Conservation (phyloP, 2,329 filamentous ascomycete species). For the Chaetomium sp. region DNA sequence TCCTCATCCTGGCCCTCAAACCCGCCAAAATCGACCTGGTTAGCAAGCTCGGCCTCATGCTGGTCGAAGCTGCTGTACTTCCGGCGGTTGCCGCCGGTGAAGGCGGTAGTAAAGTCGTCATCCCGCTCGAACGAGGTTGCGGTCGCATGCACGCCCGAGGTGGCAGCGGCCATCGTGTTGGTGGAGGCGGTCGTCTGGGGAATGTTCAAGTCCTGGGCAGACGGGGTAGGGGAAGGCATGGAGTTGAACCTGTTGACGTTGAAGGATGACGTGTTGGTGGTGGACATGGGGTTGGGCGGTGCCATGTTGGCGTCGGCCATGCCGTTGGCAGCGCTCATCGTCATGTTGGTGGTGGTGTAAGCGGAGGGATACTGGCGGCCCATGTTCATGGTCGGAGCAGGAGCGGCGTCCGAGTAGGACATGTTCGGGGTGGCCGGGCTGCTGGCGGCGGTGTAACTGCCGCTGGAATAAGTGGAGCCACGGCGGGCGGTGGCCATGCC, state of each 20-base stretch:
- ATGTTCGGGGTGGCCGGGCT: conserved; percentile 9
- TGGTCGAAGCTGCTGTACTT: not conserved
- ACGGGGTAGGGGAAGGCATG: not conserved
- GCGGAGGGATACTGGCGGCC: not conserved
- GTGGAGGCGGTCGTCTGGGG: conserved; percentile 1
- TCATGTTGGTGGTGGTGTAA: not conserved
- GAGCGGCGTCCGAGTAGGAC: not conserved
- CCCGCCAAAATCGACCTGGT: conserved; percentile 2
- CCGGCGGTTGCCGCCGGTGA: not conserved
- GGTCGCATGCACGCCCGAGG: not conserved
- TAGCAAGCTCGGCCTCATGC: not conserved
- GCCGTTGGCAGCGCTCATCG: not conserved
- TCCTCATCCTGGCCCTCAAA: conserved; percentile 2
- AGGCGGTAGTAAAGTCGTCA: not conserved
- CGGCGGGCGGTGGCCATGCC: not conserved
- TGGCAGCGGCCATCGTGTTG: not conserved
- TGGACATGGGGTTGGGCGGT: not conserved
- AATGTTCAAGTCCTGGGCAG: conserved; percentile 5
- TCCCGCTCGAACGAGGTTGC: not conserved
- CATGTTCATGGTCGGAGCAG: not conserved
- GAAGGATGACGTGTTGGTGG: conserved; percentile 1
- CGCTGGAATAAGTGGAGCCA: conserved; percentile 4
- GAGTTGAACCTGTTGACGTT: not conserved
- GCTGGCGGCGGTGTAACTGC: conserved; percentile 9
- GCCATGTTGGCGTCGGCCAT: not conserved